A percentile compares a stretch with the other conserved stretches of the same genome.
Conservation (phyloP, 2,329 filamentous ascomycete species). For the Amauroascus niger region DNA sequence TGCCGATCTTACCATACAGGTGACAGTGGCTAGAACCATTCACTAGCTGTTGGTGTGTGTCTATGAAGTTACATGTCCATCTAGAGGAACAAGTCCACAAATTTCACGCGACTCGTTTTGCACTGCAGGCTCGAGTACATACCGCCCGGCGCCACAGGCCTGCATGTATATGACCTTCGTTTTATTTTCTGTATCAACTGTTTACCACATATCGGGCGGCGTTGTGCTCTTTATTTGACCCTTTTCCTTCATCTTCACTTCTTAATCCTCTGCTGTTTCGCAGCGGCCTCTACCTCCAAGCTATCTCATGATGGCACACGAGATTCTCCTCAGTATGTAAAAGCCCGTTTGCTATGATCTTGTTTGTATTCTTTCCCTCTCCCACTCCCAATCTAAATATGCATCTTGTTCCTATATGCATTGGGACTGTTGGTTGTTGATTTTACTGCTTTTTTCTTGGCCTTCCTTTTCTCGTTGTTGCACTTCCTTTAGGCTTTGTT, state of each 20-base stretch:
- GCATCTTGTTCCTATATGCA: slow-evolving; percentile 5
- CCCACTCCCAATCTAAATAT: slow-evolving; percentile 3
- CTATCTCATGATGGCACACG: background rate
- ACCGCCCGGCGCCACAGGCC: background rate
- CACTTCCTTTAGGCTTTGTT: background rate
- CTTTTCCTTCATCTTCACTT: background rate
- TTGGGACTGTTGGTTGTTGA: slow-evolving; percentile 8
- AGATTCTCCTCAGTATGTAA: background rate
- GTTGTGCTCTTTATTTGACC: background rate
- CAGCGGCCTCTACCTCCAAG: background rate
- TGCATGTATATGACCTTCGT: slow-evolving; percentile 1
- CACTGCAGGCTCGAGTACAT: background rate
- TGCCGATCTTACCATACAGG: background rate
- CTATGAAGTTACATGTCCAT: background rate
- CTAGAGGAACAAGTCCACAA: background rate
- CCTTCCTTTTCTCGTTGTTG: background rate
- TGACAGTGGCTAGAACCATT: background rate
- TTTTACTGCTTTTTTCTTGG: slow-evolving; percentile 11
- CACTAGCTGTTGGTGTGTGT: background rate
- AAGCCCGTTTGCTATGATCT: background rate
- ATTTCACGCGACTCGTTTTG: background rate
- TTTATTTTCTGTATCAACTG: slow-evolving; percentile 3
- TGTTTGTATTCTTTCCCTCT: background rate
- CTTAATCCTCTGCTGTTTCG: background rate
- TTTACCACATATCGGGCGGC: slow-evolving; percentile 3